Base-by-base conservation (phyloP, 345 rosid species). In the Firmiana major region DNA sequence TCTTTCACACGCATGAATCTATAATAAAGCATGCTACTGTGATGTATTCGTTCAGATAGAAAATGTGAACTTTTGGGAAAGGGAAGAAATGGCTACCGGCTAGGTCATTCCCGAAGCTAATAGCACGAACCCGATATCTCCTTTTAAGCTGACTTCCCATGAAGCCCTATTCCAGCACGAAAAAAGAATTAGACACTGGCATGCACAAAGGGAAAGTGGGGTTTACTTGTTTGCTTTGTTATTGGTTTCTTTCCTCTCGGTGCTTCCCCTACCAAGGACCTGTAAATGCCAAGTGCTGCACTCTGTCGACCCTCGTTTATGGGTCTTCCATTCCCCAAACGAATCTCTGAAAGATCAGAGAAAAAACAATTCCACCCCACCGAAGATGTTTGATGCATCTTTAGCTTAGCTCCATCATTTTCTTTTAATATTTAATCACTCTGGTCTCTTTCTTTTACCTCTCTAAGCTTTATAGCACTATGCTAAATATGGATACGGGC, bases 401-500 rank as follows among this genome's bases (percentile, higher is more conserved):
- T 31, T 31, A 31, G 34, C 51, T 12, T 21, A 3, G 22, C 58
- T 17, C 45, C 49, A 13, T 34, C 28, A 19, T 72, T 36, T 53
- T 60, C 31, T 3, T 45, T 12, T 21, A 5, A 5, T 26, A 26
- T 28, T 60, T 3, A 31, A 31, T 31, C 34, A 31, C 6, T 31
- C 4, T 6, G n/a, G 1, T 36, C 17, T 54, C 12, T 24, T 17
- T 12, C 34, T 74, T 59, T 70, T 6, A 13, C 78, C 75, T 71
- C 75, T 77, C 60, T 58, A 49, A 68, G 73, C 73, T 13, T 13
- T 68, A 24, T 0, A 17, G 58, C 73, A 57, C 77, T 51, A 80
- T 80, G 48, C 84, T 31, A 69, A 76, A 80, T 76, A 76, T 76
- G 75, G 79, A 38, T 65, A 77, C 77, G 34, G 70, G 46, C 80